These are phyloP conservation scores for Acephala macrosclerotiorum DNA, from an alignment of 2,329 filamentous ascomycete genomes.

Conservation along the genomic window DNA sequence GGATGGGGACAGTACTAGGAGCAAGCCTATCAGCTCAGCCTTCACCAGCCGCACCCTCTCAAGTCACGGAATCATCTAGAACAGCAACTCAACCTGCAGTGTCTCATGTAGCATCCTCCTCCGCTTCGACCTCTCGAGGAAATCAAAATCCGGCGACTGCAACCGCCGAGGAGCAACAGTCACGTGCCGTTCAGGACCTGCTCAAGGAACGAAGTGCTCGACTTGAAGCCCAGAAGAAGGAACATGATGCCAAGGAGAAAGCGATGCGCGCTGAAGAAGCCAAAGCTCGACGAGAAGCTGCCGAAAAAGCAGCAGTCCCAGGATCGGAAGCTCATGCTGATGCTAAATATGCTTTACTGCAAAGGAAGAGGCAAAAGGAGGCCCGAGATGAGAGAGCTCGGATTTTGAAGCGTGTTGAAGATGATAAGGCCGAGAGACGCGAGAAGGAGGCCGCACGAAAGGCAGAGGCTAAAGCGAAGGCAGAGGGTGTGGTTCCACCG, in stretches of 20 bases:
- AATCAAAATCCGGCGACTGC: not conserved
- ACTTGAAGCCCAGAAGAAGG: slow-evolving; percentile 57
- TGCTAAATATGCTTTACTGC: slow-evolving; percentile 58
- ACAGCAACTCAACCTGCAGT: not conserved
- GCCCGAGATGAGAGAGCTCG: slow-evolving; percentile 73
- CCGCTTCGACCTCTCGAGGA: slow-evolving; percentile 7
- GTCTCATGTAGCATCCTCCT: slow-evolving; percentile 2
- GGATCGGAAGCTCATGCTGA: slow-evolving; percentile 41
- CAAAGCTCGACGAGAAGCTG: slow-evolving; percentile 54
- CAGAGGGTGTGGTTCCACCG: slow-evolving; percentile 37
- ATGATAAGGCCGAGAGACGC: slow-evolving; percentile 75
- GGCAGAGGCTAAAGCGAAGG: slow-evolving; percentile 44
- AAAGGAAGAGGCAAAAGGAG: slow-evolving; percentile 69
- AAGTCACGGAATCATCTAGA: not conserved
- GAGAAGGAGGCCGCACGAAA: slow-evolving; percentile 60
- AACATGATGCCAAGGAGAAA: slow-evolving; percentile 46
- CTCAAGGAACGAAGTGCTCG: slow-evolving; percentile 59
- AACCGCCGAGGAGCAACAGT: slow-evolving; percentile 8
- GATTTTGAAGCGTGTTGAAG: slow-evolving; percentile 77
- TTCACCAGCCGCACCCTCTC: slow-evolving; percentile 15
- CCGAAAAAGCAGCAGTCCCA: slow-evolving; percentile 44
- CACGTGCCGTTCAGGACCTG: slow-evolving; percentile 45
- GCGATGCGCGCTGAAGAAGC: slow-evolving; percentile 51
- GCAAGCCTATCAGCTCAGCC: slow-evolving; percentile 16
- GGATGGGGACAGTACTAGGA: slow-evolving; percentile 53